Conservation (phyloP, 2,329 filamentous ascomycete genomes). For the Didymella pinodella region DNA sequence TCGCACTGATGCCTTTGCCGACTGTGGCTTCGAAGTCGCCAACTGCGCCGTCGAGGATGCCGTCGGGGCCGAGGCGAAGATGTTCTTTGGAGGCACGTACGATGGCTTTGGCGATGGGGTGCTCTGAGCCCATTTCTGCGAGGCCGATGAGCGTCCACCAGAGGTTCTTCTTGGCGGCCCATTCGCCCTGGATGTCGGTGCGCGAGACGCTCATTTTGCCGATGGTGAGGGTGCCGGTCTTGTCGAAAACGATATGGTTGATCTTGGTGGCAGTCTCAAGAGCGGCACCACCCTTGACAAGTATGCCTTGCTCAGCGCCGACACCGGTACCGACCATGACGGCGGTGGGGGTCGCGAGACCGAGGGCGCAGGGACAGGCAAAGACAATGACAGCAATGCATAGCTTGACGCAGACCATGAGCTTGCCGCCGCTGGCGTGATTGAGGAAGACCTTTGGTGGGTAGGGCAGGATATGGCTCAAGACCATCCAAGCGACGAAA, state of each 20-base stretch:
- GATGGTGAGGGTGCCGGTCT: conserved; percentile 92
- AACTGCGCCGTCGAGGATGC: conserved; percentile 79
- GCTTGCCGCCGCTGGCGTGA: conserved; percentile 81
- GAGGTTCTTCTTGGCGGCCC: conserved; percentile 74
- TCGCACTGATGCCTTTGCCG: conserved; percentile 83
- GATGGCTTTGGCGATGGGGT: conserved; percentile 92
- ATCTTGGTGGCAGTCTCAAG: conserved; percentile 90
- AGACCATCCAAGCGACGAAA: conserved; percentile 91
- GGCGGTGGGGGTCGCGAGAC: conserved; percentile 91
- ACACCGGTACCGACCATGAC: conserved; percentile 99
- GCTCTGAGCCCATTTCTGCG: conserved; percentile 95
- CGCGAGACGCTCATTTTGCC: conserved; percentile 94
- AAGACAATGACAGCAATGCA: conserved; percentile 99
- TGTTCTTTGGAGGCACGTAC: conserved; percentile 76
- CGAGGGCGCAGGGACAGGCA: conserved; percentile 95
- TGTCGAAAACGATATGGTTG: conserved; percentile 90
- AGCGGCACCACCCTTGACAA: conserved; percentile 96
- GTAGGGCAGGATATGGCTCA: conserved; percentile 82
- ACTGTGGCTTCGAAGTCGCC: conserved; percentile 85
- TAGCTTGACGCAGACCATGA: conserved; percentile 96
- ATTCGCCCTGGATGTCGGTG: conserved; percentile 69
- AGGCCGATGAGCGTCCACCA: conserved; percentile 98
- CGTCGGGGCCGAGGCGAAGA: conserved; percentile 75
- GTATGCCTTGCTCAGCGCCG: conserved; percentile 91
- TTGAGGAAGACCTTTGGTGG: conserved; percentile 90